phyloP scores from a whole-genome alignment of 768 basidiomycete genomes.

The Roridomyces roridus region DNA sequence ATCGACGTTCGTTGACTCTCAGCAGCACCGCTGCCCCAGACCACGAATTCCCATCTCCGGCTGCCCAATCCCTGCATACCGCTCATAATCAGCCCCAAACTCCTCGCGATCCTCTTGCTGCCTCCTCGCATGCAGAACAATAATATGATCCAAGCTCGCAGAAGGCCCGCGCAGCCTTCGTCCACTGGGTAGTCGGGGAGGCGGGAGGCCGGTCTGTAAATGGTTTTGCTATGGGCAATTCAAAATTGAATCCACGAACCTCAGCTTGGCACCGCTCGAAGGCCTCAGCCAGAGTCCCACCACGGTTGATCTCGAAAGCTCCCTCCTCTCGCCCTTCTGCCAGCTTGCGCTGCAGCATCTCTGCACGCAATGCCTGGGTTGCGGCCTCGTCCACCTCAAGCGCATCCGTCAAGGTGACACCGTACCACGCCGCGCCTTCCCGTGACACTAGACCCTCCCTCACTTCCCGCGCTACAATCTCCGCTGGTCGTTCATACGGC shows the following conservation, averaged over 20 bases:
- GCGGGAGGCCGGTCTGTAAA: constrained; percentile 29
- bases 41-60: not conserved
- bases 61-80: constrained; percentile 6
- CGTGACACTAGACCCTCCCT: constrained; percentile 31
- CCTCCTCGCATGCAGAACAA: constrained; percentile 27
- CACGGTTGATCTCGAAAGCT: constrained; percentile 29
- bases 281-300: constrained; percentile 31
- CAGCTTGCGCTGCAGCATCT: constrained; percentile 21
- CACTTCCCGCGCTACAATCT: constrained; percentile 33
- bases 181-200: constrained; percentile 29
- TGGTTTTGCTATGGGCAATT: not conserved
- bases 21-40: no score
- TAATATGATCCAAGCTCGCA: constrained; percentile 23
- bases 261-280: constrained; percentile 28
- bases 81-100: constrained; percentile 22
- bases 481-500: constrained; percentile 32
- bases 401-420: constrained; percentile 27
- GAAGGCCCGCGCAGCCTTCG: constrained; percentile 29
- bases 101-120: constrained; percentile 26
- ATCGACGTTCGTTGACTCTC: no score
- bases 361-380: constrained; percentile 24
- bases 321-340: constrained; percentile 24
- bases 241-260: constrained; percentile 1
- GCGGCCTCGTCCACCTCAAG: constrained; percentile 27
- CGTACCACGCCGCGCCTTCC: constrained; percentile 30